Percentiles rank a stretch among this genome's conserved stretches.
Evolutionary conservation across 257 asterid genomes (phyloP).

Genomic region (Gentiana dahurica): DNA sequence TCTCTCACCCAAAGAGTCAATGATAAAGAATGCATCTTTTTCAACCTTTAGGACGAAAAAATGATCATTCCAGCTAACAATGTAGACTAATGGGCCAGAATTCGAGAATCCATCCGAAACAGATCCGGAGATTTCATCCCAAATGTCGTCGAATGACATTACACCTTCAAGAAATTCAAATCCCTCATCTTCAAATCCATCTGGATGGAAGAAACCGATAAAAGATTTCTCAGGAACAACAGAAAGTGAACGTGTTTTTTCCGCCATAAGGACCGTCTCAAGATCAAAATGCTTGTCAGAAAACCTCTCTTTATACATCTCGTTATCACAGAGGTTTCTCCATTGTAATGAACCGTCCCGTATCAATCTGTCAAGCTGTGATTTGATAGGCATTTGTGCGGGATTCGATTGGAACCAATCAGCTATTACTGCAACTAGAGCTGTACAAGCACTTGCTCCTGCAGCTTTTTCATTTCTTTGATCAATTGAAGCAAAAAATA

Average conservation of each 20-base stretch:
- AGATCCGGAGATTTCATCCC: slow-evolving; percentile 57
- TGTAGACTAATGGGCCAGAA: slow-evolving; percentile 29
- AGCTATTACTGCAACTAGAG: slow-evolving; percentile 78
- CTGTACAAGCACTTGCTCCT: slow-evolving; percentile 86
- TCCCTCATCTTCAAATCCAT: slow-evolving; percentile 46
- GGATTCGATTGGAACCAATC: slow-evolving; percentile 57
- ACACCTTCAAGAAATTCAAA: slow-evolving; percentile 61
- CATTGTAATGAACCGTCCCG: slow-evolving; percentile 82
- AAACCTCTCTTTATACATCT: slow-evolving; percentile 39
- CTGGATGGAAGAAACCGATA: slow-evolving; percentile 67
- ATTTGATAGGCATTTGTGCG: slow-evolving; percentile 59
- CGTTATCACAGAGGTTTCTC: slow-evolving; percentile 75
- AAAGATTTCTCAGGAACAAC: slow-evolving; percentile 62
- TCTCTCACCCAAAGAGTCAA: slow-evolving; percentile 86
- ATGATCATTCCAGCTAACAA: slow-evolving; percentile 87
- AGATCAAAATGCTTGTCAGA: slow-evolving; percentile 91
- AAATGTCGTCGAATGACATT: slow-evolving; percentile 74
- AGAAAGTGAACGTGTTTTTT: slow-evolving; percentile 41
- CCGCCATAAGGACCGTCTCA: slow-evolving; percentile 59
- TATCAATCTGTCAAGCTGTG: slow-evolving; percentile 71
- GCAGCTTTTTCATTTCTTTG: slow-evolving; percentile 81
- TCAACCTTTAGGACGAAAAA: slow-evolving; percentile 68
- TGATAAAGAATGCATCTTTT: slow-evolving; percentile 50
- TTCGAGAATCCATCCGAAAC: slow-evolving; percentile 9
- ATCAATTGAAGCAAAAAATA: slow-evolving; percentile 79